Base-by-base conservation (phyloP, 2,329 filamentous ascomycete genomes). In the Pyricularia sp. region DNA sequence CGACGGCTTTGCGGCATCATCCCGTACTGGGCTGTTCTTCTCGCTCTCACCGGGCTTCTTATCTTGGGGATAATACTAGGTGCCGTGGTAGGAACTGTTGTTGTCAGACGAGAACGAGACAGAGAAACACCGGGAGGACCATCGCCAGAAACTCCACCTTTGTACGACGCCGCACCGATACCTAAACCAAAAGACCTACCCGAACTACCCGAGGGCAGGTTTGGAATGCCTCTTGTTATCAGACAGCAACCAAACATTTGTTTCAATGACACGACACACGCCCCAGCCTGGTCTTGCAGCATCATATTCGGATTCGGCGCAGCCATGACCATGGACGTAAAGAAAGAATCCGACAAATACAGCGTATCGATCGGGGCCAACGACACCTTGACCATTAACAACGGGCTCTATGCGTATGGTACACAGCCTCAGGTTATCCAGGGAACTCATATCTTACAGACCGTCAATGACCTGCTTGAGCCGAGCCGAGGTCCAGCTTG, bases 211-310 rank as follows among this genome's bases (percentile, higher is more conserved):
- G 83, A 81, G 3, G 90, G 90, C 2, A 80, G 78, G 0, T 92
- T 79, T 71, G 78, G 79, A 26, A 76, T 92, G n/a, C 84, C 86
- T 4, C 77, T 88, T 4, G 78, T 82, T 64, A 79, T 83, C 3
- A 82, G 81, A 68, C 80, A 82, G 68, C 79, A 80, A 2, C 83
- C 86, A 20, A 82, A 80, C 59, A 80, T 82, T 0, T 92, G 90
- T 74, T 81, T 92, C 70, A 81, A 81, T 36, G 81, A 89, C 69
- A 79, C 82, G 0, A 80, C 76, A 0, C 84, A 88, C 72, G 79
- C 81, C n/a, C 76, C 81, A 66, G 85, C 88, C 0, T 92, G 90
- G 90, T 85, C 81, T 70, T 92, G 90, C 75, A 81, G 85, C 14
- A 80, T 90, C 33, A 78, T 80, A 1, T 79, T 80, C 64, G 78